Percentiles rank a stretch among this genome's conserved stretches.
Conservation (phyloP, 495 filamentous ascomycete genomes). For the Hypoxylon crocopeplum region DNA sequence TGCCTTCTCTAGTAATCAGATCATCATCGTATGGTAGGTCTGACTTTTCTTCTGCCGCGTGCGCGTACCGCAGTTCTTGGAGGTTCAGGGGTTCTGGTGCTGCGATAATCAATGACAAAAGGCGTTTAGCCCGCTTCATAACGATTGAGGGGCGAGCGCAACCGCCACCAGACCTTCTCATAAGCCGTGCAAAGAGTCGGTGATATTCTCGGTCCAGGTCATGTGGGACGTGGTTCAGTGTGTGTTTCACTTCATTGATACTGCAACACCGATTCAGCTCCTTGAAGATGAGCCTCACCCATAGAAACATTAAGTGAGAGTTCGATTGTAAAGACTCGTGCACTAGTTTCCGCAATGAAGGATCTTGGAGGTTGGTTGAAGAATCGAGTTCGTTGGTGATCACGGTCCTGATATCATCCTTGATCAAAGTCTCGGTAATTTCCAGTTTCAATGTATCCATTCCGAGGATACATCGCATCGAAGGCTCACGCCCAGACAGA, state of each 20-base stretch:
- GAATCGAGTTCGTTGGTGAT: slow-evolving; percentile 5
- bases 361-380: not conserved
- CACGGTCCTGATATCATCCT: slow-evolving; percentile 6
- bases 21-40: not conserved
- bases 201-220: slow-evolving; percentile 19
- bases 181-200: slow-evolving; percentile 7
- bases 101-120: slow-evolving; percentile 10
- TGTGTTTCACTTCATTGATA: not conserved
- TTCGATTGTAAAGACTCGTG: slow-evolving; percentile 1
- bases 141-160: not conserved
- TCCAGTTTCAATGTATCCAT: not conserved
- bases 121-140: slow-evolving; percentile 14
- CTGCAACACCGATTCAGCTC: slow-evolving; percentile 13
- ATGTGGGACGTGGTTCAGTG: slow-evolving; percentile 6
- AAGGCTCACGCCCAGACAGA: slow-evolving; percentile 1
- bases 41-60: not conserved
- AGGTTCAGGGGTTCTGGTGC: slow-evolving; percentile 5
- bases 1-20: slow-evolving; percentile 1
- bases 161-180: not conserved
- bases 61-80: slow-evolving; percentile 8
- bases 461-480: not conserved
- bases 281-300: slow-evolving; percentile 10
- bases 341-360: not conserved
- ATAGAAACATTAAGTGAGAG: slow-evolving; percentile 14
- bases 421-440: slow-evolving; percentile 7